phyloP scores from a whole-genome alignment of 805 yeast species.

The Candida xiaguanensis region DNA sequence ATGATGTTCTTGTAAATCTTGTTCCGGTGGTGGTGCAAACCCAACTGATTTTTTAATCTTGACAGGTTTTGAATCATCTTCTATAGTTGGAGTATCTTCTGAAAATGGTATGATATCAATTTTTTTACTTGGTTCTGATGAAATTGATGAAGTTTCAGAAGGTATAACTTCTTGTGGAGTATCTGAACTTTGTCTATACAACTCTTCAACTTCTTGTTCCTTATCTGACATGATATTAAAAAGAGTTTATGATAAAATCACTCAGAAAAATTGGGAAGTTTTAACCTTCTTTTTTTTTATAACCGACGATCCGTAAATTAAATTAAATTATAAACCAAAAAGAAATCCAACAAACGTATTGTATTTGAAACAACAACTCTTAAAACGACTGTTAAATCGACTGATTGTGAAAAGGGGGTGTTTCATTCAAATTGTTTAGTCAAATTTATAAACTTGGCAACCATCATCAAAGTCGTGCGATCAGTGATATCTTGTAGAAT shows the following conservation, averaged over 20 bases:
- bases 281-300: neutral
- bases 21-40: constrained; percentile 35
- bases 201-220: neutral
- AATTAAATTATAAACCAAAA: too few species aligned
- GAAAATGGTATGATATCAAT: neutral
- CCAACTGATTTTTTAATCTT: constrained; percentile 30
- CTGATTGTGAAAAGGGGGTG: too few species aligned
- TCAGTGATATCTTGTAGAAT: too few species aligned
- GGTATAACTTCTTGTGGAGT: constrained; percentile 2
- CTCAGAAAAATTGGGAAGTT: too few species aligned
- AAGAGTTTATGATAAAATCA: too few species aligned
- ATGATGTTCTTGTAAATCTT: constrained; percentile 35
- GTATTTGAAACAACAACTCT: too few species aligned
- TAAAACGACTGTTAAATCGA: too few species aligned
- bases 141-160: constrained; percentile 3
- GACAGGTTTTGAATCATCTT: neutral
- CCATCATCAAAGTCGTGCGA: constrained; percentile 3
- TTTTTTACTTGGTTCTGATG: neutral
- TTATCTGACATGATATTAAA: neutral
- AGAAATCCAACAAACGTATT: too few species aligned
- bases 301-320: neutral
- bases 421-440: neutral
- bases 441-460: too few species aligned
- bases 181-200: neutral
- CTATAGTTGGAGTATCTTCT: neutral